phyloP scores from a whole-genome alignment of 73 alveolate species.

The Paramecium biaurelia region DNA sequence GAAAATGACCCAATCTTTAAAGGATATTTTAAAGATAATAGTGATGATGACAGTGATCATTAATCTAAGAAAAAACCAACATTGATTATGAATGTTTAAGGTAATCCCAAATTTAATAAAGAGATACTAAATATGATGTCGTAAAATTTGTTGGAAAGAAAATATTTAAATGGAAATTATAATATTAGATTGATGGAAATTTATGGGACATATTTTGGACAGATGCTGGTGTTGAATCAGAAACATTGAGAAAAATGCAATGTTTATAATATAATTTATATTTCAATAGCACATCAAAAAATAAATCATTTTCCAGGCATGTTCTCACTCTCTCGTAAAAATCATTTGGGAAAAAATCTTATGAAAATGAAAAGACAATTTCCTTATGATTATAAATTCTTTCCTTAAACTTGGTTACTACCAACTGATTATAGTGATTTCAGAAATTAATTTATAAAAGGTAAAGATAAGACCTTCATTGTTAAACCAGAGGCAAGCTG shows the following conservation, averaged over 20 bases:
- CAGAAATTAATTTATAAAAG: slow-evolving; percentile 41
- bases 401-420: slow-evolving; percentile 85
- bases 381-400: slow-evolving; percentile 77
- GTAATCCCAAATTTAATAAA: neutral
- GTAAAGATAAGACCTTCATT: slow-evolving; percentile 69
- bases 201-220: slow-evolving; percentile 74
- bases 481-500: slow-evolving; percentile 94
- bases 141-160: slow-evolving; percentile 76
- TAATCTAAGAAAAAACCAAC: neutral
- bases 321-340: slow-evolving; percentile 87
- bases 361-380: slow-evolving; percentile 75
- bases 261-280: neutral
- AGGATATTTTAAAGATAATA: neutral
- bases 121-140: slow-evolving; percentile 73
- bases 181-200: slow-evolving; percentile 52
- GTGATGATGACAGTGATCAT: neutral
- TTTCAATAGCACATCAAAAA: slow-evolving; percentile 77
- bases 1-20: neutral
- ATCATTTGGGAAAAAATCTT: slow-evolving; percentile 85
- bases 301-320: slow-evolving; percentile 94
- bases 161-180: slow-evolving; percentile 64
- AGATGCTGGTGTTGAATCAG: slow-evolving; percentile 73
- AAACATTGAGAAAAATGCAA: slow-evolving; percentile 68
- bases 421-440: slow-evolving; percentile 73
- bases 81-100: slow-evolving; percentile 69